These are phyloP conservation scores for Handroanthus guayacan DNA, from an alignment of 257 asterid species.

Conservation along the genomic window DNA sequence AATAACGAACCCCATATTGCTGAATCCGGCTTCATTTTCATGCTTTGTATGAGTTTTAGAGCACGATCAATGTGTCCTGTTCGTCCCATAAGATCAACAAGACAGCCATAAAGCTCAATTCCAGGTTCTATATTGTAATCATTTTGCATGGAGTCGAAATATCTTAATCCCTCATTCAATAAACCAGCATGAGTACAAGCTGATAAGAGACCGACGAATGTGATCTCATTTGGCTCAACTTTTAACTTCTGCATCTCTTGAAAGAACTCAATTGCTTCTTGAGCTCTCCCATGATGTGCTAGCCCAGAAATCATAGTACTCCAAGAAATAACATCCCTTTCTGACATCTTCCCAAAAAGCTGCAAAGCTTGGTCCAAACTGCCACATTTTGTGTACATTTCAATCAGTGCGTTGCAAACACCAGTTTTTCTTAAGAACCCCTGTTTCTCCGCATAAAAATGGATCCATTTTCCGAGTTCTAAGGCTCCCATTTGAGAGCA, in stretches of 20 bases:
- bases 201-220: constrained; percentile 73
- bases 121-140: constrained; percentile 59
- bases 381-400: constrained; percentile 89
- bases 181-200: constrained; percentile 88
- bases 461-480: constrained; percentile 82
- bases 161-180: constrained; percentile 58
- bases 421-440: constrained; percentile 57
- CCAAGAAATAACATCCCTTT: constrained; percentile 77
- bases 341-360: constrained; percentile 56
- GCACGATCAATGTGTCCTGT: constrained; percentile 73
- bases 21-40: constrained; percentile 72
- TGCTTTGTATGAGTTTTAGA: constrained; percentile 52
- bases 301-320: constrained; percentile 77
- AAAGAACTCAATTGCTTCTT: constrained; percentile 62
- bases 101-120: constrained; percentile 77
- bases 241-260: constrained; percentile 55
- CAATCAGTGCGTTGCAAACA: constrained; percentile 76
- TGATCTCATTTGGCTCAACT: constrained; percentile 72
- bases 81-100: constrained; percentile 74
- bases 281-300: constrained; percentile 83
- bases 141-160: constrained; percentile 63
- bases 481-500: constrained; percentile 79
- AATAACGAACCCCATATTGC: constrained; percentile 86
- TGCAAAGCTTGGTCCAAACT: constrained; percentile 60
- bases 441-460: constrained; percentile 58